phyloP scores from a whole-genome alignment of 768 basidiomycete genomes.

The Lepiota brunneoincarnata region DNA sequence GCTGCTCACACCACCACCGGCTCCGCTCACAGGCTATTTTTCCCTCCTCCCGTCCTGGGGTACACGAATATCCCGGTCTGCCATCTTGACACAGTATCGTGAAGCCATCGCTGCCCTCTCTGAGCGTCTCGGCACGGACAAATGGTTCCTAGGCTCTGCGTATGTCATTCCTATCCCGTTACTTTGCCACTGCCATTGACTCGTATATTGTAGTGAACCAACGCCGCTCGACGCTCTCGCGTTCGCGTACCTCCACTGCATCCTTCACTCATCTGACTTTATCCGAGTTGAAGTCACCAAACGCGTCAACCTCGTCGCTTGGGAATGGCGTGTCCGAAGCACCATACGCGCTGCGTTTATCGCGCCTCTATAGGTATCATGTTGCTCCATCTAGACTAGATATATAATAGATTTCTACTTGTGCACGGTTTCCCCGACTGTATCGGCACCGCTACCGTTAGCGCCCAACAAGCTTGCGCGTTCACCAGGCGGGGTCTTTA shows the following conservation, averaged over 20 bases:
- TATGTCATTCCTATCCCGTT: conserved; percentile 24
- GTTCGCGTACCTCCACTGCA: conserved; percentile 77
- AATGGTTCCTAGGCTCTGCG: conserved; percentile 81
- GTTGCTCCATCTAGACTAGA: neutral
- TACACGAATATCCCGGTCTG: conserved; percentile 46
- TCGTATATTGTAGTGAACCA: conserved; percentile 46
- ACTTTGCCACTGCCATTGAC: neutral
- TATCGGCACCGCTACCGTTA: conserved; percentile 11
- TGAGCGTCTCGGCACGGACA: conserved; percentile 70
- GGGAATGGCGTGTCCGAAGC: conserved; percentile 69
- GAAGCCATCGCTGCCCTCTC: conserved; percentile 75
- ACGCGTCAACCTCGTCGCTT: conserved; percentile 74
- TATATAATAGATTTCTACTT: no score
- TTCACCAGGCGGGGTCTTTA: conserved; percentile 24
- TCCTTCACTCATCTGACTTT: conserved; percentile 45
- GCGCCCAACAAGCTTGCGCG: conserved; percentile 15
- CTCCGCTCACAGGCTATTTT: conserved; percentile 67
- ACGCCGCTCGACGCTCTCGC: conserved; percentile 80
- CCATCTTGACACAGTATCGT: conserved; percentile 56
- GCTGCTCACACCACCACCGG: conserved; percentile 60
- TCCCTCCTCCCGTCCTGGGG: conserved; percentile 64
- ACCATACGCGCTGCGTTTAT: conserved; percentile 54
- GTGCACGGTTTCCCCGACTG: neutral
- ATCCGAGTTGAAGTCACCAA: conserved; percentile 65
- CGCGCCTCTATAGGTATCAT: neutral